Evolutionary conservation across 257 asterid species (phyloP).

Genomic region (Plectranthus barbatus): DNA sequence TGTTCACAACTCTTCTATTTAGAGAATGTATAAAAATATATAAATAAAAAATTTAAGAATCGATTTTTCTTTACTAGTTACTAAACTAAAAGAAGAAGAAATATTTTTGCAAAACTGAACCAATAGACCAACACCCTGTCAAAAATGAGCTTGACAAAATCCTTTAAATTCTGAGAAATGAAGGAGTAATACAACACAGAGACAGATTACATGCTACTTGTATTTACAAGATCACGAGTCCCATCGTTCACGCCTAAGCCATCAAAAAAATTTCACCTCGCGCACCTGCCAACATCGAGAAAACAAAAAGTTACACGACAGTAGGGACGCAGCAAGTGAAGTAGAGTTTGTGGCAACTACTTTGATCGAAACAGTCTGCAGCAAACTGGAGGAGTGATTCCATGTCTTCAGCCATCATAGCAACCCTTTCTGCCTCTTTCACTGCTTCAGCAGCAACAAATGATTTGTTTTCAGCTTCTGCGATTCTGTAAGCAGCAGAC

Average conservation of each 20-base stretch:
- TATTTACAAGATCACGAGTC: conserved; percentile 10
- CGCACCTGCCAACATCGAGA: conserved; percentile 47
- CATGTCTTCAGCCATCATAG: conserved; percentile 61
- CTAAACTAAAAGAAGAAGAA: no score
- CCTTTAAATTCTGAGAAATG: not conserved
- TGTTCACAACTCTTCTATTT: no score
- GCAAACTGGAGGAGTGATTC: conserved; percentile 54
- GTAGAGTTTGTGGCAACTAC: conserved; percentile 23
- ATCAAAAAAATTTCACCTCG: conserved; percentile 43
- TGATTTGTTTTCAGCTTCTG: conserved; percentile 80
- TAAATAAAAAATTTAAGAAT: no score
- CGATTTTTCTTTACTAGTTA: no score
- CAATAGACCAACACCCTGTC: no score
- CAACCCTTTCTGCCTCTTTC: conserved; percentile 71
- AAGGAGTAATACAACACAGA: not conserved
- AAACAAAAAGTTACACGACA: not conserved
- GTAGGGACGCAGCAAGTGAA: not conserved
- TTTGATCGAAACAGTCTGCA: conserved; percentile 44
- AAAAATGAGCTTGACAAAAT: not conserved
- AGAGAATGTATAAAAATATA: no score
- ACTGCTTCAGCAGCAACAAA: conserved; percentile 69
- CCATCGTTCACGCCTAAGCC: conserved; percentile 31
- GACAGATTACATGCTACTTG: not conserved
- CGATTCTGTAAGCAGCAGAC: conserved; percentile 46
- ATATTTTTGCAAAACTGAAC: no score